Evolutionary conservation across 768 basidiomycete species (phyloP).

Genomic region (Lentinus brumalis): DNA sequence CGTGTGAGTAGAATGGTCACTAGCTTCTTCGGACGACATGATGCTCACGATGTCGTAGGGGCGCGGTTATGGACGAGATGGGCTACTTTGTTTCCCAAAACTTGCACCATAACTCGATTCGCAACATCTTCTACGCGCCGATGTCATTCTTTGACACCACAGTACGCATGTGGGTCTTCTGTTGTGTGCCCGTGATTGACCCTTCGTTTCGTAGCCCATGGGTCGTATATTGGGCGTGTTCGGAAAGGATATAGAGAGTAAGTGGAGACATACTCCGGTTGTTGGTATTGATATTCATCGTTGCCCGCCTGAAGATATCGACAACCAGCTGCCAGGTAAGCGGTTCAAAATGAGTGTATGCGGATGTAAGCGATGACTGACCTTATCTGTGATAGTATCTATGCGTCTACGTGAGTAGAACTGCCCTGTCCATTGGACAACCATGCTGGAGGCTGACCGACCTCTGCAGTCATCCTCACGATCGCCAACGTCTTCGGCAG

Average conservation of each 20-base stretch:
- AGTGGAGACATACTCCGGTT: conserved; percentile 3
- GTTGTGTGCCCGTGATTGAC: not conserved
- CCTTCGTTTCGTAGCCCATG: conserved; percentile 38
- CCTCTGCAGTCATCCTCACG: conserved; percentile 47
- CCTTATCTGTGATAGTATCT: conserved; percentile 41
- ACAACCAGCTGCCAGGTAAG: conserved; percentile 61
- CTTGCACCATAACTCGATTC: conserved; percentile 58
- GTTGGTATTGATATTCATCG: not conserved
- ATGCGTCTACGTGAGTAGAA: conserved; percentile 53
- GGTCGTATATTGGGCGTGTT: conserved; percentile 65
- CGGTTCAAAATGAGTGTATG: not conserved
- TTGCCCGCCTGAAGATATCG: conserved; percentile 42
- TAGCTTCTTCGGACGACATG: not conserved
- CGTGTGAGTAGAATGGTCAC: conserved; percentile 41
- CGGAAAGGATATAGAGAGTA: conserved; percentile 68
- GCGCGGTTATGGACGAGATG: conserved; percentile 55
- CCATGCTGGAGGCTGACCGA: not conserved
- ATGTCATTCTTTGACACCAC: conserved; percentile 81
- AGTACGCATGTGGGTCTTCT: conserved; percentile 28
- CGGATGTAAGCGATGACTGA: not conserved
- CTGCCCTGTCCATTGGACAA: not conserved
- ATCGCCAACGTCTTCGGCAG: conserved; percentile 53
- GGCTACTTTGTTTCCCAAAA: conserved; percentile 62
- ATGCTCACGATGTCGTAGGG: conserved; percentile 34
- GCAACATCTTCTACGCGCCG: conserved; percentile 65